Conservation (phyloP, 371 early-diverging fungal species). For the Syncephalis plumigaleata region DNA sequence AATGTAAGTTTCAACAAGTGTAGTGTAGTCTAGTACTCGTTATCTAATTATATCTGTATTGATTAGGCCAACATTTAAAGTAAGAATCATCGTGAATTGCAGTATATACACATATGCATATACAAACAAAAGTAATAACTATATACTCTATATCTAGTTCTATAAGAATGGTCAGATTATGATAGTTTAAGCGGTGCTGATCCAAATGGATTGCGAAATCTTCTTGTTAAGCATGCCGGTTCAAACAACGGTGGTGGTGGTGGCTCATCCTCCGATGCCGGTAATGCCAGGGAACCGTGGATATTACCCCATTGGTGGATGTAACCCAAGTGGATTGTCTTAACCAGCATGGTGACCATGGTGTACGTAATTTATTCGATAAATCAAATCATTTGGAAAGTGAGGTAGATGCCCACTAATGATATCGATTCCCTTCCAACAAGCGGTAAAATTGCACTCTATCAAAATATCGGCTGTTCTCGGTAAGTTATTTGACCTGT, state of each 20-base stretch:
- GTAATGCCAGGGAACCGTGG: conserved; percentile 12
- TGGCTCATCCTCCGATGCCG: conserved; percentile 2
- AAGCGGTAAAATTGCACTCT: conserved; percentile 80
- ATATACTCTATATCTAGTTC: conserved; percentile 11
- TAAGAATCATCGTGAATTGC: not conserved
- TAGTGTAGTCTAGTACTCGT: too few relatives aligned
- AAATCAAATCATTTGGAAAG: conserved; percentile 51
- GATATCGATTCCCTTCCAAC: conserved; percentile 70
- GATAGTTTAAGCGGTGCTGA: conserved; percentile 59
- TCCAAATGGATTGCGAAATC: conserved; percentile 14
- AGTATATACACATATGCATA: conserved; percentile 40
- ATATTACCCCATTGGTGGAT: conserved; percentile 48
- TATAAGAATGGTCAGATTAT: conserved; percentile 47
- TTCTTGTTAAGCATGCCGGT: conserved; percentile 35
- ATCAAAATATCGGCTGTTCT: conserved; percentile 49
- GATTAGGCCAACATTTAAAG: not conserved
- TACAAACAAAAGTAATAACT: conserved; percentile 53
- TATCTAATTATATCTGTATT: not conserved
- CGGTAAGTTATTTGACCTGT: conserved; percentile 1
- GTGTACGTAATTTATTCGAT: conserved; percentile 56
- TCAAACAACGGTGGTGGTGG: conserved; percentile 1
- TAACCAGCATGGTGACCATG: conserved; percentile 61
- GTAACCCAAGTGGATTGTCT: conserved; percentile 68
- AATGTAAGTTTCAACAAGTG: not conserved
- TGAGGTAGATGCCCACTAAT: conserved; percentile 91